These are phyloP conservation scores for Botrytis medusae DNA, from an alignment of 2,329 filamentous ascomycete species.

Conservation along the genomic window DNA sequence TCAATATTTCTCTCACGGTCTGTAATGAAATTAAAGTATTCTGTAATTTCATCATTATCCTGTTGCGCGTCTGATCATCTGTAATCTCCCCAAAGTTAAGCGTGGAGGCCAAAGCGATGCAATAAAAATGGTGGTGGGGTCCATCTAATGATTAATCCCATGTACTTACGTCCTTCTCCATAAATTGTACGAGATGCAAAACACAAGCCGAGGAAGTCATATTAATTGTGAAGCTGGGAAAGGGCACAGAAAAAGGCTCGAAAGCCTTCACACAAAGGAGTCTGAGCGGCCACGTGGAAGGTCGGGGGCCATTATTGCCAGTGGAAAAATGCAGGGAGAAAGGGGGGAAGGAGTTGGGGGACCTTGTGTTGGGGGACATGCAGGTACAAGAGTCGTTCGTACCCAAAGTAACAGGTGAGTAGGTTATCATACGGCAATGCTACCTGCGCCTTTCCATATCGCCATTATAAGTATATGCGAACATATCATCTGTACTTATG, in stretches of 20 bases:
- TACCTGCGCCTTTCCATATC: slow-evolving; percentile 17
- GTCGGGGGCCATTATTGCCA: slow-evolving; percentile 10
- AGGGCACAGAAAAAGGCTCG: not conserved
- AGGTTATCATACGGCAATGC: slow-evolving; percentile 5
- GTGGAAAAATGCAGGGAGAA: slow-evolving; percentile 5
- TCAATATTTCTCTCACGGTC: not conserved
- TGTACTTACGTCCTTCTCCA: not conserved
- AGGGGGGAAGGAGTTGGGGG: not conserved
- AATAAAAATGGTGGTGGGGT: slow-evolving; percentile 9
- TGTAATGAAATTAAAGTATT: not conserved
- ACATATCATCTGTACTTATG: not conserved
- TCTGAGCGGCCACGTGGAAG: slow-evolving; percentile 22
- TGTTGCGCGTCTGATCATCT: slow-evolving; percentile 6
- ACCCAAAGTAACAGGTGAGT: not conserved
- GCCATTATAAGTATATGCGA: not conserved
- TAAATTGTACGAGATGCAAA: not conserved
- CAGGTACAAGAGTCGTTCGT: slow-evolving; percentile 11
- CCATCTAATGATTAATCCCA: slow-evolving; percentile 9
- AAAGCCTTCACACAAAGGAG: slow-evolving; percentile 1
- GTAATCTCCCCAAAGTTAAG: slow-evolving; percentile 15
- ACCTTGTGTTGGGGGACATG: not conserved
- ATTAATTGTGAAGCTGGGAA: not conserved
- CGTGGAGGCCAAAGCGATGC: slow-evolving; percentile 10
- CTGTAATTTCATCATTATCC: not conserved
- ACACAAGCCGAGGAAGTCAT: not conserved